phyloP scores from a whole-genome alignment of 2,329 filamentous ascomycete genomes.

The Ophiocordyceps polyrhachis-furcata region DNA sequence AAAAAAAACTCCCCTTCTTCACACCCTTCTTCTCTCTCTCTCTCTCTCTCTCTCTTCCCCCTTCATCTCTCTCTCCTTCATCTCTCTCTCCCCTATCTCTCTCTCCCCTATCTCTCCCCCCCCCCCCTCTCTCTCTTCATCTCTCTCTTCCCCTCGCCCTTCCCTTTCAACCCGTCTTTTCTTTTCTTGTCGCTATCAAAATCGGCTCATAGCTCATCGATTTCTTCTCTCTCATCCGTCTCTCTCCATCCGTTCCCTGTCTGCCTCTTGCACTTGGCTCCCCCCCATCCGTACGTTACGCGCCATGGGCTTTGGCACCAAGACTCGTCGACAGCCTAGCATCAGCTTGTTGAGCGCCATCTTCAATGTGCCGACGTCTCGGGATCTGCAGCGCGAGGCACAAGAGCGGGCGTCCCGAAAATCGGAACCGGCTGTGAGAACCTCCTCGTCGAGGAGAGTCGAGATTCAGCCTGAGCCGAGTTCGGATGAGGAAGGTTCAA shows the following conservation, averaged over 20 bases:
- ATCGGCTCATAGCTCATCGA: background rate
- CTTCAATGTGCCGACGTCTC: constrained; percentile 7
- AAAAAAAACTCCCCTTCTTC: too few species aligned
- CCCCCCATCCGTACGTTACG: background rate
- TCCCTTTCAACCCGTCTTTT: background rate
- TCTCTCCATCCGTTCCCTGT: background rate
- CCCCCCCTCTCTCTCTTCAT: background rate
- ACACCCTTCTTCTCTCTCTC: background rate
- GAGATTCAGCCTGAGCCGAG: background rate
- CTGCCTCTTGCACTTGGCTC: background rate
- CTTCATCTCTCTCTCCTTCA: background rate
- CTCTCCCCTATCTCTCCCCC: background rate
- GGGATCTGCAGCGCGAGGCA: constrained; percentile 3
- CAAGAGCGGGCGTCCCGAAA: background rate
- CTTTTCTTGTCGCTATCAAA: too few species aligned
- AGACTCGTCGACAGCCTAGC: constrained; percentile 2
- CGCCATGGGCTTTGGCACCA: constrained; percentile 4
- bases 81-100: background rate
- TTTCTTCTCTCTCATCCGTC: too few species aligned
- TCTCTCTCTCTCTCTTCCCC: background rate
- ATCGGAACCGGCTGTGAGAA: background rate
- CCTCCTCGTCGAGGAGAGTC: background rate
- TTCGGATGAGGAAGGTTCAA: background rate
- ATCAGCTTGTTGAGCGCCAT: constrained; percentile 5
- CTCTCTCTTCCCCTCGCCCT: background rate